phyloP scores from a whole-genome alignment of 257 asterid genomes.

The Solanum stenotomum region DNA sequence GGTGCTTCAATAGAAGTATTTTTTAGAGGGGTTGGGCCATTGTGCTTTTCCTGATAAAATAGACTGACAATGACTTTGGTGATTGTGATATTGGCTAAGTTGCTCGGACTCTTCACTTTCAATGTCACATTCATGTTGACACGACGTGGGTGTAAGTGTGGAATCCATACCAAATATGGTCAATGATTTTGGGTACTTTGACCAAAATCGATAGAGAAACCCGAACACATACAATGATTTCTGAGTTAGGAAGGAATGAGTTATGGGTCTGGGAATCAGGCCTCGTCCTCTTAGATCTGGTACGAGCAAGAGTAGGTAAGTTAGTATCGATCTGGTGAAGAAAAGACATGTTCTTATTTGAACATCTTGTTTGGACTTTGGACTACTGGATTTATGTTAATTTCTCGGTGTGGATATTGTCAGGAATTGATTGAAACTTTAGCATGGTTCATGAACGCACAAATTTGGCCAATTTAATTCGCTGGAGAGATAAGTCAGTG shows the following conservation, averaged over 20 bases:
- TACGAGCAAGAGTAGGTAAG: not conserved
- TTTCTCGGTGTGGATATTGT: not conserved
- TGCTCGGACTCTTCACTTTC: not conserved
- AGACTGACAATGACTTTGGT: not conserved
- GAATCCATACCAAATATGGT: not conserved
- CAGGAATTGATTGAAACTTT: not conserved
- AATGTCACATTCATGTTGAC: not conserved
- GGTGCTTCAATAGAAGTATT: not conserved
- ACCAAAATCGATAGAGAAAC: not conserved
- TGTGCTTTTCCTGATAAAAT: not conserved
- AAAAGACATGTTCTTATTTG: not conserved
- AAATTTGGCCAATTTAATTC: not conserved
- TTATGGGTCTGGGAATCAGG: not conserved
- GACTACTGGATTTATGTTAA: not conserved
- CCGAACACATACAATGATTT: not conserved
- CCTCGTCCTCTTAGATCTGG: not conserved
- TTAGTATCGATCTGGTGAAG: not conserved
- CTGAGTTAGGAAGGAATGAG: not conserved
- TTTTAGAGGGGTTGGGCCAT: not conserved
- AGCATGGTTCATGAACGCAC: not conserved
- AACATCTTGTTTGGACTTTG: not conserved
- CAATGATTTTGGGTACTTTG: not conserved
- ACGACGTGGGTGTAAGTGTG: not conserved
- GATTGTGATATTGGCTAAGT: not conserved
- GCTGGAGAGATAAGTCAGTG: slow-evolving; percentile 3